Evolutionary conservation across 1,139 yeast species (phyloP).

Genomic region (Saccharomyces pastorianus): DNA sequence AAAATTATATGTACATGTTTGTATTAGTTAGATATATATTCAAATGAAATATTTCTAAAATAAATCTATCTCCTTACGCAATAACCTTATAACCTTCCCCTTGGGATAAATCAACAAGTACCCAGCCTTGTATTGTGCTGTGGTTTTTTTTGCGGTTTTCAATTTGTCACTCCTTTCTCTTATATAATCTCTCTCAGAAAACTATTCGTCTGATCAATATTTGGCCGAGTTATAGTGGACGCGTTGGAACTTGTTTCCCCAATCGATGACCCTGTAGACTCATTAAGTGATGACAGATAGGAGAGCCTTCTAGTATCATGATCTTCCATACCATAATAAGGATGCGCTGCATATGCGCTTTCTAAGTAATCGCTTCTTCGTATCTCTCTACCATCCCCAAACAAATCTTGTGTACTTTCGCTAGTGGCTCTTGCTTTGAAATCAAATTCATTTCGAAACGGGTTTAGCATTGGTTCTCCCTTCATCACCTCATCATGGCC

Average conservation of each 20-base stretch:
- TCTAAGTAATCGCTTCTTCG: background rate
- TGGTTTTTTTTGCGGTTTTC: background rate
- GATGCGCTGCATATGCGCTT: background rate
- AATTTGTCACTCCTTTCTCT: background rate
- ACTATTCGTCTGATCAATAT: background rate
- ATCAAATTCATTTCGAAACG: slow-evolving; percentile 8
- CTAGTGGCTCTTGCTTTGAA: slow-evolving; percentile 4
- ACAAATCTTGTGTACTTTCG: background rate
- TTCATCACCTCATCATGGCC: background rate
- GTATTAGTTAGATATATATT: background rate
- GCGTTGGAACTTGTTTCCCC: background rate
- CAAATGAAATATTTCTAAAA: background rate
- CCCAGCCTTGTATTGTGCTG: background rate
- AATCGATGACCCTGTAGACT: background rate
- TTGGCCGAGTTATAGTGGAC: background rate
- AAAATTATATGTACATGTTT: background rate
- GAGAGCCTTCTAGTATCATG: background rate
- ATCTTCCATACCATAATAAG: background rate
- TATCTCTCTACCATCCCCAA: background rate
- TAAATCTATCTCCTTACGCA: background rate
- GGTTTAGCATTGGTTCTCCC: slow-evolving; percentile 1
- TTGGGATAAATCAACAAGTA: background rate
- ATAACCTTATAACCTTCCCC: background rate
- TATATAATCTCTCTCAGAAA: background rate
- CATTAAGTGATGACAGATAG: background rate